Evolutionary conservation across 805 yeast species (phyloP), one percentile per base, ranked within the genome.

Genomic region (Suhomyces xylopsoci): DNA sequence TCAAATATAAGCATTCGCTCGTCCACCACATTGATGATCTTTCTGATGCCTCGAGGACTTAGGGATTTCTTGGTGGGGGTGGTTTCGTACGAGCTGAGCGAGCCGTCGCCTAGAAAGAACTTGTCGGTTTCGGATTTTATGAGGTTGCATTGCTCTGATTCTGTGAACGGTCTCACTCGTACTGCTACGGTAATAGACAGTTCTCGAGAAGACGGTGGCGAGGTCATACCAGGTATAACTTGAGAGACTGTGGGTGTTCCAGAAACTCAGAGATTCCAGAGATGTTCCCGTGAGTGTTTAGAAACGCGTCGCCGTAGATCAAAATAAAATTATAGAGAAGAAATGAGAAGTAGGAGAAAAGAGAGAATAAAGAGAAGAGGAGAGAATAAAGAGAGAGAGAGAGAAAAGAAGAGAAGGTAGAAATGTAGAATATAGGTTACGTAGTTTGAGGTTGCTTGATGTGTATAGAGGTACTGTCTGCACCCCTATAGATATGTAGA

Each of bases 1-100:
- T 90, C 97, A 66, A 90, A 90, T 7, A 90, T 82, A 51, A 90
- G 75, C 96, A 90, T 89, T 54, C 83, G 75, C 59, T 88, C 94
- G 70, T 90, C 96, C 2, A 88, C 92, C 25, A 88, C 91, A 53
- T 86, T 83, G 22, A 91, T 79, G 30, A 90, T 80, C 59, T 85
- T 86, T 51, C 94, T 73, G 24, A 89, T 73, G 0, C 88, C 86
- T 43, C 70, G 66, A 5, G 82, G 85, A 9, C 65, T 58, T 51
- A 58, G 0, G 5, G 61, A 36, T 30, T 59, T 53, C 24, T 40
- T 46, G 22, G 63, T 46, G 4, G 65, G 46, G 15, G 62, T 50
- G 38, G 50, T n/a, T 51, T 53, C 44, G 45, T 25, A 7, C 28
- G 61, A 58, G 50, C 71, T 67, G 20, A 83, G 69, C 7, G 84